phyloP scores from a whole-genome alignment of 1,139 yeast species.

The Lodderomyces pseudojiufengensis region DNA sequence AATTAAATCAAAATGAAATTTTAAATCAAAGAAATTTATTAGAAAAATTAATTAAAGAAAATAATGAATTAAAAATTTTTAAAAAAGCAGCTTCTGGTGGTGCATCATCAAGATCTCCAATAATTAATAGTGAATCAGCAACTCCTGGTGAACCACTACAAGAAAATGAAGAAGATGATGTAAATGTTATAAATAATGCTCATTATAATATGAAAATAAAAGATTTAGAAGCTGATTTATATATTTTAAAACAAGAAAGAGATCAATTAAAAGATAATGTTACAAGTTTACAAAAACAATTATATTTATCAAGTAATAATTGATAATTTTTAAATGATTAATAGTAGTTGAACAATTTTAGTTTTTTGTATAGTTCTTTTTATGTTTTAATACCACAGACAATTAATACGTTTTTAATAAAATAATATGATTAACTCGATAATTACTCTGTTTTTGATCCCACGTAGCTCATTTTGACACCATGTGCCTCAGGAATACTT shows the following conservation, averaged over 20 bases:
- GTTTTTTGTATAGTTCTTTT: no score
- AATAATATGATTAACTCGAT: no score
- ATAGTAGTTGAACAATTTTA: no score
- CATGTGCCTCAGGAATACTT: no score
- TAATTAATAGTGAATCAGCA: conserved; percentile 20
- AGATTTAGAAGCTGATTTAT: conserved; percentile 81
- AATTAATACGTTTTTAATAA: no score
- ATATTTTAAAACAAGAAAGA: conserved; percentile 76
- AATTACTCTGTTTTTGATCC: no score
- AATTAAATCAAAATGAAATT: conserved; percentile 68
- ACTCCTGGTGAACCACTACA: conserved; percentile 25
- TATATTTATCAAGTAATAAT: conserved; percentile 31
- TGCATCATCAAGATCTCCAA: conserved; percentile 27
- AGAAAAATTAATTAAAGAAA: conserved; percentile 56
- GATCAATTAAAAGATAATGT: conserved; percentile 71
- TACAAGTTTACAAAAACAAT: conserved; percentile 55
- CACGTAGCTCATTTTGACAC: no score
- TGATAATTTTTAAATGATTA: no score
- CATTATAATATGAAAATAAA: conserved; percentile 74
- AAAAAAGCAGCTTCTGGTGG: conserved; percentile 38
- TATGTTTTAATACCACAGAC: no score
- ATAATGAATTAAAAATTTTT: conserved; percentile 64
- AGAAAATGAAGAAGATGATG: conserved; percentile 37
- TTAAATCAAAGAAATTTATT: conserved; percentile 54
- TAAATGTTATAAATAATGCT: conserved; percentile 51